Evolutionary conservation across 179 eudicot species (phyloP).

Genomic region (Beta lomatogona): DNA sequence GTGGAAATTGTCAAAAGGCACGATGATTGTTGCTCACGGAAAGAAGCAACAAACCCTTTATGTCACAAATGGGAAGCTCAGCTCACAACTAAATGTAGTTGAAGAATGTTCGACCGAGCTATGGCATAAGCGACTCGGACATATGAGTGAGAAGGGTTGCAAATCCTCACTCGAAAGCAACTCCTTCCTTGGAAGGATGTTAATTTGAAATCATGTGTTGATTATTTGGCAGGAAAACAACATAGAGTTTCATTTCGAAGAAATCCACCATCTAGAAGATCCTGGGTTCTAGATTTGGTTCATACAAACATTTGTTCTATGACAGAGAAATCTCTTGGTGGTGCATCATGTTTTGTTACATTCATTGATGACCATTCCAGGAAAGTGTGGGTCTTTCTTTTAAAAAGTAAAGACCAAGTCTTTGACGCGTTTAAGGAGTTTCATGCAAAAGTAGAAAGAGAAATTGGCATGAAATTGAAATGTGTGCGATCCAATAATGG

Average conservation of each 20-base stretch:
- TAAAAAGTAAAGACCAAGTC: constrained; percentile 15
- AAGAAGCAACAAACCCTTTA: background rate
- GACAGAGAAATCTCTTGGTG: constrained; percentile 1
- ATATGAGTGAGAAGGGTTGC: background rate
- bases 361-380: constrained; percentile 18
- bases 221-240: background rate
- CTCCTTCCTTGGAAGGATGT: too few species aligned
- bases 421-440: constrained; percentile 8
- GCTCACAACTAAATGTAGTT: background rate
- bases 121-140: background rate
- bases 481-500: background rate
- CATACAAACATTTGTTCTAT: background rate
- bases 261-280: background rate
- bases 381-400: constrained; percentile 5
- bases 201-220: background rate
- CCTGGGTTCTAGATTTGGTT: background rate
- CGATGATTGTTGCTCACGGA: background rate
- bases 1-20: background rate
- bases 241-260: background rate
- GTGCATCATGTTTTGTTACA: constrained; percentile 16
- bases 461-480: constrained; percentile 1
- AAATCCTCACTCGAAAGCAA: background rate
- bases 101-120: background rate
- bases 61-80: background rate
- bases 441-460: constrained; percentile 16